These are phyloP conservation scores for Diaporthe sp. DNA, from an alignment of 2,329 filamentous ascomycete species.

Conservation along the genomic window DNA sequence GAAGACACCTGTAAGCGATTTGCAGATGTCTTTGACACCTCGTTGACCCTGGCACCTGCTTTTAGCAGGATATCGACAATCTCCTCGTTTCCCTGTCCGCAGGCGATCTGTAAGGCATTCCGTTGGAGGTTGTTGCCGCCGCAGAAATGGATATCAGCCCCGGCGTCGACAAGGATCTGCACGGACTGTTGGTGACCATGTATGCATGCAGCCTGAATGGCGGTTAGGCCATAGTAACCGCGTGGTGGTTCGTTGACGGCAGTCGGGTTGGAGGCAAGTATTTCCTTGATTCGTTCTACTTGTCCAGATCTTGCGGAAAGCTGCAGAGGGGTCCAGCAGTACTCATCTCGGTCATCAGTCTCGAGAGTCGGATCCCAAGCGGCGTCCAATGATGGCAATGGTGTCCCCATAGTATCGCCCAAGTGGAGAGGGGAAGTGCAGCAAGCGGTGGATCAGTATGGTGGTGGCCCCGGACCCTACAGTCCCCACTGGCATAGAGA, in stretches of 20 bases:
- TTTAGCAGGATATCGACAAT: slow-evolving; percentile 49
- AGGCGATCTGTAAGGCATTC: slow-evolving; percentile 58
- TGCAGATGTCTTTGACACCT: background rate
- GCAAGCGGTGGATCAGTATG: too few relatives aligned
- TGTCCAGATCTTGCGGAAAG: slow-evolving; percentile 51
- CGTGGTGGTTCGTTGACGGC: slow-evolving; percentile 50
- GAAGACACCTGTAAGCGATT: background rate
- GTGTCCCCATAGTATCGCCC: background rate
- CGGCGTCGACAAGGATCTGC: slow-evolving; percentile 48
- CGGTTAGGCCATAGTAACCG: slow-evolving; percentile 54
- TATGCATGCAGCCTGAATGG: slow-evolving; percentile 54
- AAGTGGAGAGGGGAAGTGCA: too few relatives aligned
- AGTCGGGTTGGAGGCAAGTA: slow-evolving; percentile 43
- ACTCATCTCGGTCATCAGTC: slow-evolving; percentile 29
- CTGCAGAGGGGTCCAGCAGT: slow-evolving; percentile 53
- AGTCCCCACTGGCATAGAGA: too few relatives aligned
- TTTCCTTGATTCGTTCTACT: slow-evolving; percentile 44
- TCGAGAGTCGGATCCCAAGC: slow-evolving; percentile 28
- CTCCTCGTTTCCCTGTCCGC: slow-evolving; percentile 44
- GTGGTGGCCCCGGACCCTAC: too few relatives aligned
- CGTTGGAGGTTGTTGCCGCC: slow-evolving; percentile 52
- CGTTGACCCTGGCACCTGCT: slow-evolving; percentile 49
- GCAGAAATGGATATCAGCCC: slow-evolving; percentile 52
- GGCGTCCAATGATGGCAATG: slow-evolving; percentile 21
- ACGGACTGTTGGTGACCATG: slow-evolving; percentile 47